phyloP scores from a whole-genome alignment of 2,329 filamentous ascomycete species.

The Sclerotinia sclerotiorum region DNA sequence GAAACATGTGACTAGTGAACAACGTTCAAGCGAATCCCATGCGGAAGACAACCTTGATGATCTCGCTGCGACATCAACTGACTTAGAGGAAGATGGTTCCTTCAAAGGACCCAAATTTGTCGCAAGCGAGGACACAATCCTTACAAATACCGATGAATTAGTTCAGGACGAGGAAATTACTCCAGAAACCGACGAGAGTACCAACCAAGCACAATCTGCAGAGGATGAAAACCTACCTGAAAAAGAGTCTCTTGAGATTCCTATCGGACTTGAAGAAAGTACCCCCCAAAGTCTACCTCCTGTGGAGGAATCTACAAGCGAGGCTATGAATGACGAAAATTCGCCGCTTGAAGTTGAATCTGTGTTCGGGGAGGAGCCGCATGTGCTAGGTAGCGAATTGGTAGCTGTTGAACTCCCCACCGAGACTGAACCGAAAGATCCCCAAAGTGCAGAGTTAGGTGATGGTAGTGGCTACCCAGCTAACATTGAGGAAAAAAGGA shows the following conservation, averaged over 20 bases:
- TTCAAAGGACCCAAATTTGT: too few relatives aligned
- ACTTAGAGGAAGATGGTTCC: background rate
- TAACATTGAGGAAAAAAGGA: background rate
- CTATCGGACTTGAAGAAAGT: too few relatives aligned
- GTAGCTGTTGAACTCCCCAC: fast-evolving
- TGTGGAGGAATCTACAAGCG: background rate
- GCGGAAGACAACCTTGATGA: too few relatives aligned
- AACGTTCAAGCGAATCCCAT: background rate
- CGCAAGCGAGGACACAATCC: background rate
- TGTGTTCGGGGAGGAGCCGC: background rate
- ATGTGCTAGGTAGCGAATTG: background rate
- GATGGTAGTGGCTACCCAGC: background rate
- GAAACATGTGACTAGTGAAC: background rate
- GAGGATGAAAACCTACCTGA: background rate
- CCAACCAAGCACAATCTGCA: background rate
- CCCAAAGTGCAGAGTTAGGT: background rate
- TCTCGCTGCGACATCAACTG: background rate
- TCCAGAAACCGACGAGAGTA: fast-evolving
- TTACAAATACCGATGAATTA: background rate
- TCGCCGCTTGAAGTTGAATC: background rate
- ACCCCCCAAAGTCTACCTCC: fast-evolving
- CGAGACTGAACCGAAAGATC: too few relatives aligned
- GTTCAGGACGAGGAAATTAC: fast-evolving
- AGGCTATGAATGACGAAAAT: background rate
- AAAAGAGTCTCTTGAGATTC: background rate